Base-by-base conservation (phyloP, 1,284 basidiomycete species). In the Cutaneotrichosporon dermatis region DNA sequence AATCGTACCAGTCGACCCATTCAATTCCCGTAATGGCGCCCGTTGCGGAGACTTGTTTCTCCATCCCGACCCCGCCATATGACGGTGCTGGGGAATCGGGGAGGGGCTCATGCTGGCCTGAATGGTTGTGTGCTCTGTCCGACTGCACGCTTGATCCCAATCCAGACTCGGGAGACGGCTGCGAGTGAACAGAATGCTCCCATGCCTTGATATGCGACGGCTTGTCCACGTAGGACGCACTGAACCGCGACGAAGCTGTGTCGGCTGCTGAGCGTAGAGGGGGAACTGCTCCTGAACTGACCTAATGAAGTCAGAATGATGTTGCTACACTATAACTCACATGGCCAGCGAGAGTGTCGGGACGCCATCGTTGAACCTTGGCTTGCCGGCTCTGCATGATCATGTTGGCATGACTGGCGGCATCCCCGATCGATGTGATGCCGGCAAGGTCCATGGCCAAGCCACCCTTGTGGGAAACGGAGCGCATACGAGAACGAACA, bases 1-100 rank as follows among this genome's bases (percentile, higher is more conserved):
- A 81, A 67, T 83, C 82, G 55, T 82, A 74, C 82, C 82, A 83
- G 65, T 83, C 82, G 36, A 83, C 81, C 82, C 82, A 83, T 64
- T 83, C 82, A 57, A 83, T 81, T 40, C 81, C 81, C 9, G 73
- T 70, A 9, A 77, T 63, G 10, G 67, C 66, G 2, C 72, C 75
- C 6, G 68, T 69, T 2, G 69, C 60, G 36, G 71, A 72, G 1
- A 57, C 57, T 48, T 69, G 67, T 13, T 67, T 70, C 54, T 70
- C 71, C 71, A 77, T 74, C 0, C 48, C 46, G 3, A 66, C 51
- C 4, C 60, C 54, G 2, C 54, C 54, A 34, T 48, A 36, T 13
- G 39, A 35, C 8, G 10, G 49, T 12, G 13, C 34, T 8, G 49
- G 46, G 16, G 8, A 13, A 16, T 41, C 25, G 25, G 25, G 40